These are phyloP conservation scores for Candida loeiensis DNA, from an alignment of 805 yeast genomes.

Conservation along the genomic window DNA sequence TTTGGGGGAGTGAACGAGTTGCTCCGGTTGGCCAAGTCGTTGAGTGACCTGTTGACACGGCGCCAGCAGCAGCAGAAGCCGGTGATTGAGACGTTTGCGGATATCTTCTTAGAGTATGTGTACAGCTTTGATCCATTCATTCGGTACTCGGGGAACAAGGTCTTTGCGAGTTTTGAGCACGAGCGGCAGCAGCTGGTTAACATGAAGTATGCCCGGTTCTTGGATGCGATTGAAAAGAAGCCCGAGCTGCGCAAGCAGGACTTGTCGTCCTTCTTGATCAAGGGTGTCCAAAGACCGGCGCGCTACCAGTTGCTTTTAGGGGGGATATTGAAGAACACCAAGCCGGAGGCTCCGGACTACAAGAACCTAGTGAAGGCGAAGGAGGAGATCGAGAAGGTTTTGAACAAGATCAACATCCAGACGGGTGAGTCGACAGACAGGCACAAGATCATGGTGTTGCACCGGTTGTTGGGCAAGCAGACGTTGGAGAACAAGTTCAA, in stretches of 20 bases:
- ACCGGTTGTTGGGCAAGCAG: constrained; percentile 55
- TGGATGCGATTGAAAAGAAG: constrained; percentile 82
- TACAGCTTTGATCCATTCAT: constrained; percentile 91
- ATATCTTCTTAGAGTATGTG: constrained; percentile 76
- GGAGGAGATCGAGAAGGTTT: constrained; percentile 68
- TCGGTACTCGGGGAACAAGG: constrained; percentile 89
- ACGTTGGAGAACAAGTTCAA: constrained; percentile 83
- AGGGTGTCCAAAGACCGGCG: constrained; percentile 95
- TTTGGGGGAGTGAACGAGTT: constrained; percentile 88
- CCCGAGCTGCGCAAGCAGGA: constrained; percentile 88
- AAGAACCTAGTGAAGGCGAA: constrained; percentile 68
- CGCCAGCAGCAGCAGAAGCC: constrained; percentile 80
- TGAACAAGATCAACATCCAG: constrained; percentile 77
- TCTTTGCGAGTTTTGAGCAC: constrained; percentile 91
- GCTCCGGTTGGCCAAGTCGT: constrained; percentile 73
- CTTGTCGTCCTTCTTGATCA: constrained; percentile 86
- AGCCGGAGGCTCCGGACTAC: constrained; percentile 69
- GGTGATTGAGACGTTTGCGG: constrained; percentile 82
- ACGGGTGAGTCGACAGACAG: constrained; percentile 94
- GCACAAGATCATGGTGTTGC: constrained; percentile 78
- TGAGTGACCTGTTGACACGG: constrained; percentile 84
- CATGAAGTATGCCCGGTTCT: constrained; percentile 87
- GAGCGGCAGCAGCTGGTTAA: constrained; percentile 91
- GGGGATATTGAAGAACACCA: constrained; percentile 80
- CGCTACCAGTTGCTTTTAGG: constrained; percentile 82